Base-by-base conservation (phyloP, 2,329 filamentous ascomycete genomes). In the Alternaria angustiovoidea region DNA sequence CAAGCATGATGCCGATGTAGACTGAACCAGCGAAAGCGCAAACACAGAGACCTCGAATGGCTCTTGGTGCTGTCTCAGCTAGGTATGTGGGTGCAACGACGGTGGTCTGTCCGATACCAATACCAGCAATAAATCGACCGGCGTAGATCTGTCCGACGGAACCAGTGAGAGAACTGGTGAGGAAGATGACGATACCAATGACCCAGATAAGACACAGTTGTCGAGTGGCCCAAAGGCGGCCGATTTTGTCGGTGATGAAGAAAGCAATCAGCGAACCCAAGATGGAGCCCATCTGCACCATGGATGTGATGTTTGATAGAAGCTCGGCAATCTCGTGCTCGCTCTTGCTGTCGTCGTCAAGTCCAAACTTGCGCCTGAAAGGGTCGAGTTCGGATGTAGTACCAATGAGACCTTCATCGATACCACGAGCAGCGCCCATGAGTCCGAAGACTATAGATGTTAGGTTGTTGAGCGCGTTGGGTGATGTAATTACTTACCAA, bases 231-330 rank as follows among this genome's bases (percentile, higher is more conserved):
- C 79, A 81, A 7, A 81, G 62, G 64, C 80, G 79, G 34, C 80
- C 80, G 44, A 81, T 78, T 46, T 72, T 75, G 52, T 80, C 78
- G 8, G 84, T 84, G 42, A 82, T 76, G 64, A 84, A 81, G 69
- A 84, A 86, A 5, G 84, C 84, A 65, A 89, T 83, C 32, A 92
- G 81, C 30, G 90, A 89, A 43, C 91, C 91, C 4, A 82, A 88
- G 30, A 94, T 90, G 24, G 87, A 91, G 24, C 91, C 91, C 69
- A 93, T 87, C 78, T 93, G 91, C 0, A 94, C 91, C 91, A 94
- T 94, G 48, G 89, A 86, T 2, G 90, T 90, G 56, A 94, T 90
- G 76, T 94, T 94, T 67, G 86, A 81, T 22, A 79, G 65, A 4
- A 76, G 68, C 36, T 80, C 73, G 3, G 77, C 78, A 11, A 66